Conservation (phyloP, 768 basidiomycete genomes). For the Mycena vulgaris region DNA sequence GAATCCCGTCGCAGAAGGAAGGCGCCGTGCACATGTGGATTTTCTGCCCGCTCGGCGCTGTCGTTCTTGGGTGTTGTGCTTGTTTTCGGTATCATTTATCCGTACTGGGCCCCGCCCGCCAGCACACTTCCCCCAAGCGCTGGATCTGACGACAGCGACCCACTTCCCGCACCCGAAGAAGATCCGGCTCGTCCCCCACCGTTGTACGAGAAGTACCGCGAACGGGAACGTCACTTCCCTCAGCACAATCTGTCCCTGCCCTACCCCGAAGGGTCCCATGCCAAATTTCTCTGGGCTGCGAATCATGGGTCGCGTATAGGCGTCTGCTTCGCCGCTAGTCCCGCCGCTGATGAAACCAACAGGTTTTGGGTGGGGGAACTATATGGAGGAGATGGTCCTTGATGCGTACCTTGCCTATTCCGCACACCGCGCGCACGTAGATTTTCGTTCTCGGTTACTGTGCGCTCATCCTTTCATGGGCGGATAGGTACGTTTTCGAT, state of each 20-base stretch:
- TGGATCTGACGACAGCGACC: background rate
- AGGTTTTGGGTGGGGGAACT: slow-evolving; percentile 76
- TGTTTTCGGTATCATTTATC: background rate
- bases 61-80: background rate
- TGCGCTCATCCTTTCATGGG: background rate
- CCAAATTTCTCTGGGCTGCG: slow-evolving; percentile 63
- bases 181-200: slow-evolving; percentile 51
- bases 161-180: background rate
- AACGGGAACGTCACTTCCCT: slow-evolving; percentile 60
- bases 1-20: background rate
- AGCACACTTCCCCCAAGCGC: background rate
- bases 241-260: slow-evolving; percentile 60
- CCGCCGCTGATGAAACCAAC: slow-evolving; percentile 17
- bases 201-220: slow-evolving; percentile 60
- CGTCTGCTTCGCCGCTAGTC: slow-evolving; percentile 48
- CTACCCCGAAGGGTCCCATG: slow-evolving; percentile 56
- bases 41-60: background rate
- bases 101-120: background rate
- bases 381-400: slow-evolving; percentile 70
- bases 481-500: slow-evolving; percentile 67
- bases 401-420: slow-evolving; percentile 65
- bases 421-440: slow-evolving; percentile 60
- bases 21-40: background rate
- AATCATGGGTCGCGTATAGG: slow-evolving; percentile 63
- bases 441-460: background rate